phyloP scores from a whole-genome alignment of 768 basidiomycete species.

The Auriculariales sp. region DNA sequence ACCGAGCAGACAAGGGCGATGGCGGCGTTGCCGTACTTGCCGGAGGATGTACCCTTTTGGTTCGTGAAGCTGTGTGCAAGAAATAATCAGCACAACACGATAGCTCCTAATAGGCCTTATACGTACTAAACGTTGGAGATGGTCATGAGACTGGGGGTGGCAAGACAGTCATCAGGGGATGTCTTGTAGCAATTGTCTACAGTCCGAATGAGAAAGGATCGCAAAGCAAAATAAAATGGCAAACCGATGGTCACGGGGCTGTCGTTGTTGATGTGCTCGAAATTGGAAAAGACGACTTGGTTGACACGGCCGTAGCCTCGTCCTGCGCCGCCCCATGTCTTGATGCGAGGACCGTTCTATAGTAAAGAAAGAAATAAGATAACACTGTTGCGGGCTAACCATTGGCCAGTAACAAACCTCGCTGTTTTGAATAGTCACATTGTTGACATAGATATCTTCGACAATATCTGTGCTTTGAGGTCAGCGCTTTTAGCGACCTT shows the following conservation, averaged over 20 bases:
- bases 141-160: slow-evolving; percentile 37
- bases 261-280: slow-evolving; percentile 38
- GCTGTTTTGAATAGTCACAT: slow-evolving; percentile 45
- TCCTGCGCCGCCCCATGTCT: slow-evolving; percentile 40
- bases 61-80: background rate
- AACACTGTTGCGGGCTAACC: no score
- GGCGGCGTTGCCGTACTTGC: background rate
- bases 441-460: slow-evolving; percentile 42
- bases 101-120: no score
- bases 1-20: background rate
- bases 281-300: slow-evolving; percentile 36
- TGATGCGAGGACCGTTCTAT: slow-evolving; percentile 57
- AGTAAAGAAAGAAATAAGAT: no score
- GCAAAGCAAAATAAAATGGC: slow-evolving; percentile 7
- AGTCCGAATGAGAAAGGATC: background rate
- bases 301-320: background rate
- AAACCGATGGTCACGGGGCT: slow-evolving; percentile 41
- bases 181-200: slow-evolving; percentile 32
- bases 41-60: background rate
- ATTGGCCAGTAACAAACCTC: no score
- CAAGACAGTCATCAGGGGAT: slow-evolving; percentile 29
- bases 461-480: slow-evolving; percentile 47
- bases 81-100: background rate
- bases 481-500: background rate
- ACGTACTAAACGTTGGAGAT: slow-evolving; percentile 43